phyloP scores from a whole-genome alignment of 2,329 filamentous ascomycete species.

The Pseudogymnoascus sp. region DNA sequence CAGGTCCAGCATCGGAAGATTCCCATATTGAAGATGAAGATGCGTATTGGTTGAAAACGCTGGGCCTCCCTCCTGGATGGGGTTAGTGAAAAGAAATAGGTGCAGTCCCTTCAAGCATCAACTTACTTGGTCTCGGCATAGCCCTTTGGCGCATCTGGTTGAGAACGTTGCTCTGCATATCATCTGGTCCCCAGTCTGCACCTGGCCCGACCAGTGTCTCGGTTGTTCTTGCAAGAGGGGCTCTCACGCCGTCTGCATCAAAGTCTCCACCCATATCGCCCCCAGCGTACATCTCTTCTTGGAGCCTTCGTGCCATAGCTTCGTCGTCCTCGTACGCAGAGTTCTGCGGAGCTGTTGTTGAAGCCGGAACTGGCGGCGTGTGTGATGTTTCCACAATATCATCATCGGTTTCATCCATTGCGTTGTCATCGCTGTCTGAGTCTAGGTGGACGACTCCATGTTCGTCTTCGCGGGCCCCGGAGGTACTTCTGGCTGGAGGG shows the following conservation, averaged over 20 bases:
- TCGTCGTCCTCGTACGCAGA: conserved; percentile 72
- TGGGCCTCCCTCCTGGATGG: conserved; percentile 37
- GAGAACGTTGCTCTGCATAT: conserved; percentile 24
- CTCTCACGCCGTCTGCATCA: conserved; percentile 60
- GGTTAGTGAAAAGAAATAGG: conserved; percentile 7
- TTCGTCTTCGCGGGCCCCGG: conserved; percentile 43
- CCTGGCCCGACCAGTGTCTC: conserved; percentile 76
- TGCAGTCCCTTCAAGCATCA: not conserved
- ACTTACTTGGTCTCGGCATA: conserved; percentile 21
- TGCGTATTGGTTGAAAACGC: conserved; percentile 63
- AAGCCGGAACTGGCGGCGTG: conserved; percentile 15
- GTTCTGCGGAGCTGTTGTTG: conserved; percentile 29
- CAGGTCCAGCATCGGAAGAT: conserved; percentile 38
- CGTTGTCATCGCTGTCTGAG: conserved; percentile 62
- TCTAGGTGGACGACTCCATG: conserved; percentile 66
- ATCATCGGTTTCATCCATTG: conserved; percentile 35
- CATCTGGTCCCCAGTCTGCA: conserved; percentile 41
- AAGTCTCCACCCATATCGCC: conserved; percentile 36
- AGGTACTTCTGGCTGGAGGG: conserved; percentile 17
- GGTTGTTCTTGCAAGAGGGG: conserved; percentile 83
- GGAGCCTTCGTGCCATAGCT: conserved; percentile 82
- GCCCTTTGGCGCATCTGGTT: conserved; percentile 30
- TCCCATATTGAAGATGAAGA: conserved; percentile 42
- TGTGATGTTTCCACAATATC: conserved; percentile 24
- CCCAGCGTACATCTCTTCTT: conserved; percentile 79